phyloP scores from a whole-genome alignment of 805 yeast species.

The Wickerhamiella domercqiae region DNA sequence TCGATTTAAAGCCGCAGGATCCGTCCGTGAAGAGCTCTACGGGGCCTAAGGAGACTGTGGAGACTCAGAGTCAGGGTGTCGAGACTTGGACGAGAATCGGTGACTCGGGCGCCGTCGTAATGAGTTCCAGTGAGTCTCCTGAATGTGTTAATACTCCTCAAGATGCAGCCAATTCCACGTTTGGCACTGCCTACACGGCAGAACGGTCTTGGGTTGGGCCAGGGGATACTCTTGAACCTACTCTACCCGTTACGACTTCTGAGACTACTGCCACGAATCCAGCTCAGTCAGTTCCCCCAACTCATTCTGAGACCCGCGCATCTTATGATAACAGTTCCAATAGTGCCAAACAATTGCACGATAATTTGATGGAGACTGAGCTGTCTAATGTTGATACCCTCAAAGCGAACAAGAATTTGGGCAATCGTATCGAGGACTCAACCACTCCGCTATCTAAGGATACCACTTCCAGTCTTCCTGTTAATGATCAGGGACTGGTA shows the following conservation, averaged over 20 bases:
- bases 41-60: neutral
- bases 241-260: neutral
- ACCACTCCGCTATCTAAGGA: neutral
- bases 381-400: neutral
- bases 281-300: neutral
- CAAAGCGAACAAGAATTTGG: neutral
- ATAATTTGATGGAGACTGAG: neutral
- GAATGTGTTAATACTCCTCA: neutral
- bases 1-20: too few relatives aligned
- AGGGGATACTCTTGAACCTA: neutral
- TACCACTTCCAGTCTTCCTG: constrained; percentile 3
- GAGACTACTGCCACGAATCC: neutral
- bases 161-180: constrained; percentile 2
- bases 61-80: neutral
- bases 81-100: neutral
- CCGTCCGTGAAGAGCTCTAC: too few relatives aligned
- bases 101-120: neutral
- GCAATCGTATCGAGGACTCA: neutral
- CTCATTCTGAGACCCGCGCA: neutral
- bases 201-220: constrained; percentile 3
- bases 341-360: neutral
- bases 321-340: neutral
- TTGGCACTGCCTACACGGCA: constrained; percentile 4
- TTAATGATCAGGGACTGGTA: constrained; percentile 4
- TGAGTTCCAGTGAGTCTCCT: neutral